phyloP scores from a whole-genome alignment of 73 alveolate species.

The Paramecium bursaria region DNA sequence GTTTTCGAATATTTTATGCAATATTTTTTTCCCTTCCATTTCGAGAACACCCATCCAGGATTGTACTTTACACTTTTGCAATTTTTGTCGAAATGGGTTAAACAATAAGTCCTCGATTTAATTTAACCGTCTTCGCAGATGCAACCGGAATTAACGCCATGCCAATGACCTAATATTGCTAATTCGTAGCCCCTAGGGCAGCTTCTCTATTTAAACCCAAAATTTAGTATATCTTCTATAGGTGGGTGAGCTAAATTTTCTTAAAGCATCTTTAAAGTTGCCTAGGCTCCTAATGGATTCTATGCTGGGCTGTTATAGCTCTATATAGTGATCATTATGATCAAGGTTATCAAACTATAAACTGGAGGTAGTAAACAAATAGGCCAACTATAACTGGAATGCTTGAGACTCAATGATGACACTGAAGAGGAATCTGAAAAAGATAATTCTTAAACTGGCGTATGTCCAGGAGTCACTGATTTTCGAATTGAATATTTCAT shows the following conservation, averaged over 20 bases:
- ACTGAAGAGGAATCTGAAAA: not conserved
- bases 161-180: slow-evolving; percentile 8
- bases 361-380: not conserved
- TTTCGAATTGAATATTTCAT: not conserved
- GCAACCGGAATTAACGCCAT: slow-evolving; percentile 51
- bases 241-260: slow-evolving; percentile 7
- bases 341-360: not conserved
- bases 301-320: not conserved
- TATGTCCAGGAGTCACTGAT: not conserved
- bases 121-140: not conserved
- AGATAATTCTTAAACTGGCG: not conserved
- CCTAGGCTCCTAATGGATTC: slow-evolving; percentile 28
- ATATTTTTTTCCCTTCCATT: slow-evolving; percentile 23
- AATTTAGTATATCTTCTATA: slow-evolving; percentile 2
- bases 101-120: slow-evolving; percentile 18
- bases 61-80: slow-evolving; percentile 11
- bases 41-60: not conserved
- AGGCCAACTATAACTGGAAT: too few species aligned
- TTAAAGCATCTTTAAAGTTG: slow-evolving; percentile 33
- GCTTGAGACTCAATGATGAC: too few species aligned
- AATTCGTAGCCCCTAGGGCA: slow-evolving; percentile 46
- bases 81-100: slow-evolving; percentile 26
- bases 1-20: slow-evolving; percentile 12
- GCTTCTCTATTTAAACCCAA: not conserved
- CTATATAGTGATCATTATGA: not conserved